Evolutionary conservation across 371 early-diverging fungal genomes (phyloP).

Genomic region (Amoeboaphelidium protococcarum): DNA sequence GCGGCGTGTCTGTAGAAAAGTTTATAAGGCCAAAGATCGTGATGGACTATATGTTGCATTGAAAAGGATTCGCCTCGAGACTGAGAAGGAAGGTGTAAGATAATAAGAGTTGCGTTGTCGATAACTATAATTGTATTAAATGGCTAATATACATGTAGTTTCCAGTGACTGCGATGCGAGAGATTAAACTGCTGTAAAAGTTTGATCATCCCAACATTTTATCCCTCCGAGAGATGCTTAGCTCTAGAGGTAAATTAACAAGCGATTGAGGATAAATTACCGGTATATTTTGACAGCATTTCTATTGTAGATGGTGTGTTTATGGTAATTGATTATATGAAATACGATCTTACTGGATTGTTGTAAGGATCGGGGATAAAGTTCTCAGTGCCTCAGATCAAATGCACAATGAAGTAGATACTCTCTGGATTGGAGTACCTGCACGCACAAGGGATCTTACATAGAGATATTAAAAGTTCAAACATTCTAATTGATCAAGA

Average conservation of each 20-base stretch:
- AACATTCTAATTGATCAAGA: constrained; percentile 71
- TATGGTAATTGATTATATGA: constrained; percentile 94
- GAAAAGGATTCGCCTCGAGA: constrained; percentile 49
- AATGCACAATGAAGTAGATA: constrained; percentile 60
- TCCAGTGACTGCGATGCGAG: constrained; percentile 81
- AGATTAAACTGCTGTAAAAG: constrained; percentile 53
- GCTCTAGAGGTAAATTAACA: constrained; percentile 4
- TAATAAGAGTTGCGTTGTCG: background rate
- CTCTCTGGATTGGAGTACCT: constrained; percentile 61
- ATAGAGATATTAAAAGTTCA: constrained; percentile 85
- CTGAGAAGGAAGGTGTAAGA: constrained; percentile 47
- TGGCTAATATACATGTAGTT: constrained; percentile 17
- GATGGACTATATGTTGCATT: constrained; percentile 38
- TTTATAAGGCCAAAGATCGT: constrained; percentile 40
- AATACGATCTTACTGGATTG: constrained; percentile 79
- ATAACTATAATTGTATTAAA: background rate
- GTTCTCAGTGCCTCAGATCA: constrained; percentile 45
- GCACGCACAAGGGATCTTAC: constrained; percentile 36
- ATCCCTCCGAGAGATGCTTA: constrained; percentile 52
- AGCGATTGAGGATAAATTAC: background rate
- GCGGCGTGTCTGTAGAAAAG: constrained; percentile 28
- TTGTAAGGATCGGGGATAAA: constrained; percentile 47
- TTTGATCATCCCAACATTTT: constrained; percentile 63
- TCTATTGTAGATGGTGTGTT: constrained; percentile 28
- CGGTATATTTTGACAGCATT: background rate